Conservation (phyloP, 225 moss, liverwort and hornwort genomes). For the Climacium dendroides region DNA sequence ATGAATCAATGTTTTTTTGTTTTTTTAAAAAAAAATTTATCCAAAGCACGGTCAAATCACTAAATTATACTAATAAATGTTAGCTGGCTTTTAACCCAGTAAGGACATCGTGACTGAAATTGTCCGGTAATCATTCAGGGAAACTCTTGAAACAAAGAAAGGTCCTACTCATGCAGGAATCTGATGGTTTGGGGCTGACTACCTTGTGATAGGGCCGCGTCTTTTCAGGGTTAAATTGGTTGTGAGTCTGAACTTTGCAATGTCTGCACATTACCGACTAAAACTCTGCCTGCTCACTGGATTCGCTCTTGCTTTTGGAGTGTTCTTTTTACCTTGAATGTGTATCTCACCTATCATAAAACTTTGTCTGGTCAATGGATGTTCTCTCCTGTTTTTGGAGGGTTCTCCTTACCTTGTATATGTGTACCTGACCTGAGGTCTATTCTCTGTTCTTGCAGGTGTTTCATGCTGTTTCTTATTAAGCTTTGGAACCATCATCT, state of each 20-base stretch:
- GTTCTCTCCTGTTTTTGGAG: neutral
- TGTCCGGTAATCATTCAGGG: neutral
- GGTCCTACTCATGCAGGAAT: neutral
- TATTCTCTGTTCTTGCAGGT: slow-evolving; percentile 39
- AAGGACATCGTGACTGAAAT: neutral
- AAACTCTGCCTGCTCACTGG: neutral
- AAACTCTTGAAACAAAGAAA: neutral
- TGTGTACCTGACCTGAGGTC: neutral
- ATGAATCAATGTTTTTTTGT: neutral
- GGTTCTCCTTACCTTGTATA: neutral
- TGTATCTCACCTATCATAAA: neutral
- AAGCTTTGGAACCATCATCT: slow-evolving; percentile 98
- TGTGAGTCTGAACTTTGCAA: neutral
- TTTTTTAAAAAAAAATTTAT: neutral
- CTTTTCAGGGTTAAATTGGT: neutral
- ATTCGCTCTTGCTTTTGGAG: neutral
- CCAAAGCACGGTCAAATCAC: neutral
- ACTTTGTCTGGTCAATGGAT: neutral
- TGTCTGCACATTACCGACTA: neutral
- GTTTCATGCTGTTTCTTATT: slow-evolving; percentile 85
- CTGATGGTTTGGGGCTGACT: neutral
- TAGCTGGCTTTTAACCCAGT: neutral
- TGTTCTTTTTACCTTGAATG: neutral
- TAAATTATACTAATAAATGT: neutral
- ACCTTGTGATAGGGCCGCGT: neutral